Evolutionary conservation across 202 grass and related monocot genomes (phyloP).

Genomic region (Alloteropsis angusta): DNA sequence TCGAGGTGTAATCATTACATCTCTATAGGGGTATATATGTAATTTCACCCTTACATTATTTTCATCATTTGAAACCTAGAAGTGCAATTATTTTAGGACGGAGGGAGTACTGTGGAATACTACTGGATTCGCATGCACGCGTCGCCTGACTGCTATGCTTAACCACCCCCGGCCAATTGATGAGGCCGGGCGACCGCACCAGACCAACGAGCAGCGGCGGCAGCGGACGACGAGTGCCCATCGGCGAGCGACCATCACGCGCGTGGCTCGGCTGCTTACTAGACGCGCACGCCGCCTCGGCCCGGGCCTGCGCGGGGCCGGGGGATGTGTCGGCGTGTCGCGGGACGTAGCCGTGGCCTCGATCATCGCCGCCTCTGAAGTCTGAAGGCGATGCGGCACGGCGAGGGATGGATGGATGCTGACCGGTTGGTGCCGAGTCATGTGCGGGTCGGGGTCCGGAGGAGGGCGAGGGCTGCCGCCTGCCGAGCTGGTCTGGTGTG

Average conservation of each 20-base stretch:
- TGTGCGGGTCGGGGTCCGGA: neutral
- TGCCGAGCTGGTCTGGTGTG: too few species aligned
- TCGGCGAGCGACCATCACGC: neutral
- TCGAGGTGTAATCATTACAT: too few species aligned
- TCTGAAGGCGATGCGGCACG: neutral
- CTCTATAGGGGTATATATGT: too few species aligned
- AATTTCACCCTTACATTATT: too few species aligned
- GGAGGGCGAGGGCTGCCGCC: too few species aligned
- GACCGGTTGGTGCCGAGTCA: neutral
- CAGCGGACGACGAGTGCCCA: neutral
- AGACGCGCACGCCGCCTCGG: neutral
- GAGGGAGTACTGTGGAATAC: neutral
- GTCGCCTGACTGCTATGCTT: conserved; percentile 1
- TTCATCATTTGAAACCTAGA: too few species aligned
- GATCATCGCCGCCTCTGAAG: neutral
- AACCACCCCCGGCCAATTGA: neutral
- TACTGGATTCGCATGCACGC: conserved; percentile 9
- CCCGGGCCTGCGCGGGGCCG: neutral
- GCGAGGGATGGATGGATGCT: neutral
- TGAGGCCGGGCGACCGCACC: neutral
- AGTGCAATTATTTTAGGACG: too few species aligned
- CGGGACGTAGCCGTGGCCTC: neutral
- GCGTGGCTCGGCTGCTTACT: neutral
- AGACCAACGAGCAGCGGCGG: neutral
- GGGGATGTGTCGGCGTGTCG: neutral